Base-by-base conservation (phyloP, 2,329 filamentous ascomycete species). In the Neofusicoccum umdonicola region DNA sequence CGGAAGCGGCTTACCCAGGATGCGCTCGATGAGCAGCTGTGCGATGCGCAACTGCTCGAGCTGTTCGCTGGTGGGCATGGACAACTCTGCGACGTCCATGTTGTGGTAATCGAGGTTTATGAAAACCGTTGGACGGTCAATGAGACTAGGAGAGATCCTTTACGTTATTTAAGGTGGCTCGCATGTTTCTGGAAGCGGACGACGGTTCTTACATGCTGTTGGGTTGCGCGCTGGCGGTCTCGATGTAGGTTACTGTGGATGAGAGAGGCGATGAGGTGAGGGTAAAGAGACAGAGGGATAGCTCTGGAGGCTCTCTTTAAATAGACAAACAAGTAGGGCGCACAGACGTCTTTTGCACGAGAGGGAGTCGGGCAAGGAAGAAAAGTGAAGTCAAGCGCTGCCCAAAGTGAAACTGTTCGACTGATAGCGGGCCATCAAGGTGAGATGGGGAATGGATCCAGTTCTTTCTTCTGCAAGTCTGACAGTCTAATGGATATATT, bases 81-180 rank as follows among this genome's bases (percentile, higher is more conserved):
- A 37, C 19, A 62, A 34, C 35, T 62, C 58, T 8, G 19, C 22
- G 15, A 62, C 35, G 17, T 62, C 58, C 58, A 62, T 62, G 17
- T 35, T 39, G 34, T 35, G 13, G 54, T 34, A 22, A n/a, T 12
- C 9, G 54, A 34, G 13, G 12, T 22, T 34, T 15, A 39, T 27
- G 27, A 9, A 9, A 7, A 37, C 15, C 8, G 27, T 4, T 11
- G 8, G 13, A 11, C 0, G 11, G n/a, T 15, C 3, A 39, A 19
- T 15, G 3, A 27, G n/a, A 7, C 7, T 35, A 5, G 31, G 56
- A 15, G 27, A 60, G 35, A 11, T 47, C 42, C 42, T 60, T 8
- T 4, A 4, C 9, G 17, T 39, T 60, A 31, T 47, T 60, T 9
- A 5, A 60, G n/a, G 17, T 11, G 17, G n/a, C 47, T 22, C 47